A percentile compares a stretch with the other conserved stretches of the same genome.
Conservation (phyloP, 257 asterid genomes). For the Haberlea rhodopensis region DNA sequence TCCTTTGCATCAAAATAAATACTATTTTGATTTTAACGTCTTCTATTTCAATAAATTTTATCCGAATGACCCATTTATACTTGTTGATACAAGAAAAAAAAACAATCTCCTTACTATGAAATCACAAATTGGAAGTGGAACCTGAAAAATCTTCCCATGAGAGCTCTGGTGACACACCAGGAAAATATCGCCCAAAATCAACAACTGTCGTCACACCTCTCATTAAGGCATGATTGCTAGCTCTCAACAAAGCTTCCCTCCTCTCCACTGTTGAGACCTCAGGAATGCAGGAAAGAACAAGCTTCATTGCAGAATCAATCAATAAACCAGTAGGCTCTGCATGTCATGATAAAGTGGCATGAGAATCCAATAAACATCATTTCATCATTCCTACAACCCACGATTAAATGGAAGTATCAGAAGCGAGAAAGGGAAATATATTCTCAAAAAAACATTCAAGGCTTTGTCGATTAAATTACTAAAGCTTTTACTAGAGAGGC, state of each 20-base stretch:
- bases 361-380: constrained; percentile 22
- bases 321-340: constrained; percentile 92
- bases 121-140: constrained; percentile 26
- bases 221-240: constrained; percentile 65
- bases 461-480: not conserved
- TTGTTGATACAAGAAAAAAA: constrained; percentile 16
- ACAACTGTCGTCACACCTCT: constrained; percentile 94
- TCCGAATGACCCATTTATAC: constrained; percentile 12
- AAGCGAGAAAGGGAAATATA: constrained; percentile 2
- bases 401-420: constrained; percentile 9
- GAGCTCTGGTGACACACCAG: constrained; percentile 64
- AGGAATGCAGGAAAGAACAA: constrained; percentile 59
- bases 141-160: constrained; percentile 98
- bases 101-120: not conserved
- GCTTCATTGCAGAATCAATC: constrained; percentile 95
- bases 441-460: constrained; percentile 7
- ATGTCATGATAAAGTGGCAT: constrained; percentile 28
- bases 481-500: not conserved
- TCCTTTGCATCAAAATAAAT: constrained; percentile 17
- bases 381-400: constrained; percentile 12
- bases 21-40: constrained; percentile 6
- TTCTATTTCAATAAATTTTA: constrained; percentile 10
- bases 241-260: constrained; percentile 81
- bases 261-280: constrained; percentile 68
- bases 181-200: constrained; percentile 85